phyloP scores from a whole-genome alignment of 139 green algal genomes.

The Pseudopediastrum boryanum region DNA sequence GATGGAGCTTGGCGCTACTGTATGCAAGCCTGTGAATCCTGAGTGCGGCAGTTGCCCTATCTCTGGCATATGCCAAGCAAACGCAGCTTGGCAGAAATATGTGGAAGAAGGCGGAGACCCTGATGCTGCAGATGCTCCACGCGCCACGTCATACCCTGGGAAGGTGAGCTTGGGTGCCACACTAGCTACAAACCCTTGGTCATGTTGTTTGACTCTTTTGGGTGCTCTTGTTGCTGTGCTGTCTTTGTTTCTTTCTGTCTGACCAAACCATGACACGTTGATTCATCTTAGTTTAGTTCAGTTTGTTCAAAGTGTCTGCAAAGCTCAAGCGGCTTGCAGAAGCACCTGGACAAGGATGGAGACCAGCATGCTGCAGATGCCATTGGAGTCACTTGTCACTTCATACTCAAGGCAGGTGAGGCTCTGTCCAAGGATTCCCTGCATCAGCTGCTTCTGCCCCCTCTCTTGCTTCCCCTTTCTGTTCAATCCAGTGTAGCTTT shows the following conservation, averaged over 20 bases:
- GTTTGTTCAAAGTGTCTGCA: too few relatives aligned
- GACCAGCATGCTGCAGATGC: too few relatives aligned
- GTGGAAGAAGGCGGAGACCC: slow-evolving; percentile 7
- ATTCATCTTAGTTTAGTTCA: neutral
- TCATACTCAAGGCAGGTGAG: too few relatives aligned
- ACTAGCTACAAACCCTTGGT: neutral
- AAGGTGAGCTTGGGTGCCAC: slow-evolving; percentile 16
- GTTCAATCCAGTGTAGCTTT: neutral
- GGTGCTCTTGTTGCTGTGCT: neutral
- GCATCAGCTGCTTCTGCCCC: too few relatives aligned
- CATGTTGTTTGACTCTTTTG: neutral
- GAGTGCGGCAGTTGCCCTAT: slow-evolving; percentile 80
- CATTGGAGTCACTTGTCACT: too few relatives aligned
- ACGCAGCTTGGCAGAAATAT: neutral
- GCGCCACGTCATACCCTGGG: slow-evolving; percentile 58
- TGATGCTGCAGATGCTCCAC: slow-evolving; percentile 18
- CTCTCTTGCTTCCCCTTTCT: too few relatives aligned
- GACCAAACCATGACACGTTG: neutral
- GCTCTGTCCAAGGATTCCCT: too few relatives aligned
- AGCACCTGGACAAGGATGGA: neutral
- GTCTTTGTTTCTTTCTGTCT: neutral
- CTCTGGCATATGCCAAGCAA: slow-evolving; percentile 51
- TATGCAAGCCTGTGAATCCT: slow-evolving; percentile 80
- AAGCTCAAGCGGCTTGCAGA: neutral
- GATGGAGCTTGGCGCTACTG: slow-evolving; percentile 95